Evolutionary conservation across 352 stramenopile genomes (phyloP), one percentile per base, ranked within the genome.

Genomic region (Phytopythium aichiense): DNA sequence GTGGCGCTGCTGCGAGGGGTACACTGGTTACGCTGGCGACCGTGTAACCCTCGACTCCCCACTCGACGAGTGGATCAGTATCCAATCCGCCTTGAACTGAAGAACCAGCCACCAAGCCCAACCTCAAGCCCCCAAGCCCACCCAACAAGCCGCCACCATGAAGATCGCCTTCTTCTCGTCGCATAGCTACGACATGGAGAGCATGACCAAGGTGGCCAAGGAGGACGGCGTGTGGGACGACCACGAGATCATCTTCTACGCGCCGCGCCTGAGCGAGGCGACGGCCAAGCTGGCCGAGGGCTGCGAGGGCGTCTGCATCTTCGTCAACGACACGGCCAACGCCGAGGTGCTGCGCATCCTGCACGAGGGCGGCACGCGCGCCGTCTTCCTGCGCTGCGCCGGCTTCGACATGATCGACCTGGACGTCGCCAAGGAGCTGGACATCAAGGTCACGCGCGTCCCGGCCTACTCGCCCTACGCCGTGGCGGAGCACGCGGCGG

Each of bases 241-340:
- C 1, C 72, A 91, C 57, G 72, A 89, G 55, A 66, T 90, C 43
- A 49, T 69, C 12, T 89, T 90, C 71, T 80, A 89, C 46, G 56
- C 68, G 30, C 72, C 76, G 30, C 81, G 81, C 31, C 65, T 93
- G 13, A 81, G 74, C 57, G 59, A 56, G 20, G 68, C 73, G 28
- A 88, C 79, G 0, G 82, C 76, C 11, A 68, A 76, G 46, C 70
- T 93, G 37, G 81, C 84, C 0, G 63, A 79, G 11, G 72, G 74
- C 2, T 89, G 71, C 50, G 82, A 93, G 51, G 80, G 50, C 45
- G 81, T 89, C 30, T 78, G 85, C 45, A 87, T 94, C 56, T 96
- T 95, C 63, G 88, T 96, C 49, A 96, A 95, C 62, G 88, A 96
- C 66, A 76, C 74, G 7, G 85, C 86, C 5, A 73, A 94, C 58